Conservation (phyloP, 805 yeast genomes). For the Alloascoidea hylecoeti region DNA sequence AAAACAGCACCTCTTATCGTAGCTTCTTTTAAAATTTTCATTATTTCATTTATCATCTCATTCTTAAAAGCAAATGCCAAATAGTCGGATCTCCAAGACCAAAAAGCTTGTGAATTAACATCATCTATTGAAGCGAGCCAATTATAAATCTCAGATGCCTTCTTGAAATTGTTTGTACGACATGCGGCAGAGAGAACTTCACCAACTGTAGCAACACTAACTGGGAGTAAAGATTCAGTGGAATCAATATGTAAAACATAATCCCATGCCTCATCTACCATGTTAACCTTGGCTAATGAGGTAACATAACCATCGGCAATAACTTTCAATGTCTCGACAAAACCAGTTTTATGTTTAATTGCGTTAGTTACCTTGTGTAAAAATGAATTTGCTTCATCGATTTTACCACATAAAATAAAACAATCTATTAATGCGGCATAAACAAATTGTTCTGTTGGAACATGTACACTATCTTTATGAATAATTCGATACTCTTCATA, state of each 20-base stretch:
- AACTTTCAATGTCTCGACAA: not conserved
- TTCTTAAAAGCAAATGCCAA: slow-evolving; percentile 3
- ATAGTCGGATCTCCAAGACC: not conserved
- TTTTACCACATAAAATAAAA: slow-evolving; percentile 11
- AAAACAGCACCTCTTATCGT: not conserved
- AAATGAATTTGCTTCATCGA: slow-evolving; percentile 7
- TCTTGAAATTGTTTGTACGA: not conserved
- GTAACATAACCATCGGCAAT: slow-evolving; percentile 9
- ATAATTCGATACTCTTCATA: slow-evolving; percentile 11
- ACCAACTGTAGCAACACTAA: not conserved
- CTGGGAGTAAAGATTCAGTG: not conserved
- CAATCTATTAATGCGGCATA: slow-evolving; percentile 15
- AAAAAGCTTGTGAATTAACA: not conserved
- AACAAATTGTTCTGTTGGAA: slow-evolving; percentile 6
- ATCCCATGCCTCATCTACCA: slow-evolving; percentile 13
- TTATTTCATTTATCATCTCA: slow-evolving; percentile 3
- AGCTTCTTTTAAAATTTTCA: slow-evolving; percentile 1
- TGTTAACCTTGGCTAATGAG: slow-evolving; percentile 12
- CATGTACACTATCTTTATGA: slow-evolving; percentile 6
- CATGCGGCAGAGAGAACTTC: not conserved
- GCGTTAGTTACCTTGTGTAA: not conserved
- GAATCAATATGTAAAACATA: slow-evolving; percentile 13
- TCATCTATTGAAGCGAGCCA: not conserved
- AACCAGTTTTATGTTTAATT: not conserved
- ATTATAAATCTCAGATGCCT: not conserved